Conservation (phyloP, 2,329 filamentous ascomycete species). For the Ceratocystis cacaofunesta region DNA sequence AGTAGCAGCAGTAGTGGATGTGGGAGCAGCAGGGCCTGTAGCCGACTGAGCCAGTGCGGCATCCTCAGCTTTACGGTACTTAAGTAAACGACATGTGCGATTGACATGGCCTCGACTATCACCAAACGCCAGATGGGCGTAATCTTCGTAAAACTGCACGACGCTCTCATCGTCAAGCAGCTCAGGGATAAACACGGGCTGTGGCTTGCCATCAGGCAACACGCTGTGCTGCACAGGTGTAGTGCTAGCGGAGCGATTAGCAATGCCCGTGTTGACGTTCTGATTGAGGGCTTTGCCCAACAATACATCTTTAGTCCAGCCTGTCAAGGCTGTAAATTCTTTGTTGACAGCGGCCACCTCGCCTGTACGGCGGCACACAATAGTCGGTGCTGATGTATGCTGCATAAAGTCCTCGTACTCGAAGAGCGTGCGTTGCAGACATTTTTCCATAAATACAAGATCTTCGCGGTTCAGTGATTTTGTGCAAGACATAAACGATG, state of each 20-base stretch:
- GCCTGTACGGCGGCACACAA: constrained; percentile 81
- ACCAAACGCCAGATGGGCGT: constrained; percentile 80
- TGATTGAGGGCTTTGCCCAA: constrained; percentile 76
- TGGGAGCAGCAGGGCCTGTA: background rate
- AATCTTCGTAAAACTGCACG: constrained; percentile 91
- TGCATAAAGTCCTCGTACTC: constrained; percentile 90
- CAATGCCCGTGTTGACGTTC: constrained; percentile 62
- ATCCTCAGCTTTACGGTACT: constrained; percentile 49
- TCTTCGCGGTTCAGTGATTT: constrained; percentile 79
- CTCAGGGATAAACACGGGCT: constrained; percentile 82
- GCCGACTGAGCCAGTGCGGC: constrained; percentile 17
- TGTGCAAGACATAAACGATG: constrained; percentile 83
- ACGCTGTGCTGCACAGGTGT: constrained; percentile 30
- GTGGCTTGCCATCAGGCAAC: constrained; percentile 36
- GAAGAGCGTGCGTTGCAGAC: constrained; percentile 79
- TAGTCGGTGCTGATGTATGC: constrained; percentile 73
- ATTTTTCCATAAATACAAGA: constrained; percentile 94
- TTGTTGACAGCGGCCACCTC: constrained; percentile 93
- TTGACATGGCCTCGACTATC: constrained; percentile 76
- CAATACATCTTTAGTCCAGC: constrained; percentile 82
- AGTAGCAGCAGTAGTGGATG: constrained; percentile 18
- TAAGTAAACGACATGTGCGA: constrained; percentile 70
- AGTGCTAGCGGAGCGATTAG: constrained; percentile 34
- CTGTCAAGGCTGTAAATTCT: constrained; percentile 89
- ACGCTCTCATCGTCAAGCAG: constrained; percentile 87